A percentile compares a stretch with the other conserved stretches of the same genome.
These are phyloP conservation scores for Toxicodendron radicans DNA, from an alignment of 345 rosid genomes.

Conservation along the genomic window DNA sequence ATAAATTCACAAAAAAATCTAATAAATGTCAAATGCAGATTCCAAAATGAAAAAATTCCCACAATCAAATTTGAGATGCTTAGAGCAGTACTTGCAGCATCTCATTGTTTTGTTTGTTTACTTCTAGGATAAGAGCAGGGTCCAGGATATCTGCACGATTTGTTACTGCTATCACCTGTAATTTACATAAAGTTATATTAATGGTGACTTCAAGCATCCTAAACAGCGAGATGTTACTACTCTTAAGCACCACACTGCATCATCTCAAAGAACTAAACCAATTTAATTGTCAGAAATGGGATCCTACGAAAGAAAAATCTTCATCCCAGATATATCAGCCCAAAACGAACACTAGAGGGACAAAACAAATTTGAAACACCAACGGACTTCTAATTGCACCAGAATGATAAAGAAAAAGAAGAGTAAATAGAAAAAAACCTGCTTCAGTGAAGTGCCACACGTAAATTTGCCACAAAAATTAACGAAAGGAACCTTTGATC, in stretches of 20 bases:
- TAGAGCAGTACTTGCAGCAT: neutral
- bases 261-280: neutral
- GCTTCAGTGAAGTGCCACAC: neutral
- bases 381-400: neutral
- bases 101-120: neutral
- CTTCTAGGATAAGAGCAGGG: constrained; percentile 85
- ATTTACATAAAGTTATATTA: neutral
- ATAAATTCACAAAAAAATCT: too few relatives aligned
- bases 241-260: neutral
- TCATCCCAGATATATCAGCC: neutral
- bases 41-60: too few relatives aligned
- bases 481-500: neutral
- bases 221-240: neutral
- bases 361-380: neutral
- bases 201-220: neutral
- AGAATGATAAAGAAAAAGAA: neutral
- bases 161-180: constrained; percentile 97
- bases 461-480: neutral
- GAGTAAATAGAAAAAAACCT: neutral
- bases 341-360: neutral
- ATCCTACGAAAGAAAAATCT: neutral
- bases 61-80: neutral
- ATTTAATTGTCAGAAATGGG: too few relatives aligned
- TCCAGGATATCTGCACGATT: constrained; percentile 98
- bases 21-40: too few relatives aligned